Conservation (phyloP, 169 alveolate species). For the Plasmodium gonderi region DNA sequence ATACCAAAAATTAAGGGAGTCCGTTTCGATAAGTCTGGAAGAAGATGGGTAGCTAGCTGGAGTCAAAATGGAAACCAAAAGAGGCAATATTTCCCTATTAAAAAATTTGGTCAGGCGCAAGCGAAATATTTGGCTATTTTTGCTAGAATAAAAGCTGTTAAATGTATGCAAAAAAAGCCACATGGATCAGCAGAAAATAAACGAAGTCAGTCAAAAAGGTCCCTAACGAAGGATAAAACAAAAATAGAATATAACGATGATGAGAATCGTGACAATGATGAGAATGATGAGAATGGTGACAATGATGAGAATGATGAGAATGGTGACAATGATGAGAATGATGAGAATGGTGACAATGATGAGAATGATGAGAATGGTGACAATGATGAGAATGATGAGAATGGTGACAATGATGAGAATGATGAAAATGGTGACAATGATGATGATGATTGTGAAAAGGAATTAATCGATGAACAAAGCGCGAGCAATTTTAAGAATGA, state of each 20-base stretch:
- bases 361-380: not conserved
- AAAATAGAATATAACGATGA: conserved; percentile 2
- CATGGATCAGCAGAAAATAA: conserved; percentile 7
- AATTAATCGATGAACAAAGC: not conserved
- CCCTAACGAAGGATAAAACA: not conserved
- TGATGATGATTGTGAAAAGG: not conserved
- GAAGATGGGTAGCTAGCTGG: conserved; percentile 88
- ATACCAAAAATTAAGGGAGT: conserved; percentile 81
- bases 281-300: not conserved
- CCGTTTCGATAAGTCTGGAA: conserved; percentile 85
- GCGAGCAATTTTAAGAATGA: too few species aligned
- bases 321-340: not conserved
- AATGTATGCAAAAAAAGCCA: conserved; percentile 36
- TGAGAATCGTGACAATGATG: not conserved
- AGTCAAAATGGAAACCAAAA: conserved; percentile 87
- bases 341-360: not conserved
- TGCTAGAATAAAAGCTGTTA: conserved; percentile 85
- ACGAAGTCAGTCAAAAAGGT: conserved; percentile 1
- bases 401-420: not conserved
- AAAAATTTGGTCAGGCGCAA: conserved; percentile 84
- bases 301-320: not conserved
- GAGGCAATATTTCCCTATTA: conserved; percentile 84
- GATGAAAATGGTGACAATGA: not conserved
- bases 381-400: not conserved
- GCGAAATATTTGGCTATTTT: conserved; percentile 84